Evolutionary conservation across 441 rosid genomes (phyloP), one percentile per base, ranked within the genome.

Genomic region (Cnidoscolus chayamansa): DNA sequence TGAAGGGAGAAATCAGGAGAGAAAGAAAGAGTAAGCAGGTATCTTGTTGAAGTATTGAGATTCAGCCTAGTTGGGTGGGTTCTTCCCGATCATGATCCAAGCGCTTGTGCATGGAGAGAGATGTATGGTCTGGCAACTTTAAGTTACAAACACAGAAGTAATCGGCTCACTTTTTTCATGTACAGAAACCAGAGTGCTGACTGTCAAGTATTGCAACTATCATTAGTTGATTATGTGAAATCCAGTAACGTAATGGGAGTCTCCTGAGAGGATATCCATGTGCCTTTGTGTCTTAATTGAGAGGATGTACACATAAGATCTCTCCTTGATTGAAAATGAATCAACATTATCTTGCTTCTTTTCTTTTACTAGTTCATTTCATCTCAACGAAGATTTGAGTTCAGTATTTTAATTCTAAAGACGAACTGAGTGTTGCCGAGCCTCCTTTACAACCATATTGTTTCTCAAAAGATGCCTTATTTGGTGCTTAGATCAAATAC

Each of bases 31-130:
- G 78, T 72, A 30, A 53, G 71, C 45, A 51, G 73, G 64, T 73
- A 72, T 71, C 31, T 32, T 59, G 51, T 62, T 57, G 55, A 32
- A 25, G 57, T 63, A 4, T 53, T 31, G 25, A 25, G 25, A 35
- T 35, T 35, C 40, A 59, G 72, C 48, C 49, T n/a, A 4, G 67
- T 76, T 68, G 57, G 12, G 17, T 66, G 53, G 81, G 78, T 82
- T 82, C 84, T 84, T 82, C 86, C 85, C 81, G 81, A 82, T 84
- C 86, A 40, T 72, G 74, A 78, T 68, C 86, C 83, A 78, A 82
- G 89, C 79, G 80, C 76, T 63, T 68, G 75, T 59, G 80, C 74
- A 78, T 71, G 59, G 55, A 53, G 56, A 73, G 63, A 70, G 63
- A 73, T 56, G 70, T 37, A 43, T 49, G 63, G 62, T 31, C 17